Evolutionary conservation across 495 filamentous ascomycete genomes (phyloP).

Genomic region (Stereocaulon alpinum): DNA sequence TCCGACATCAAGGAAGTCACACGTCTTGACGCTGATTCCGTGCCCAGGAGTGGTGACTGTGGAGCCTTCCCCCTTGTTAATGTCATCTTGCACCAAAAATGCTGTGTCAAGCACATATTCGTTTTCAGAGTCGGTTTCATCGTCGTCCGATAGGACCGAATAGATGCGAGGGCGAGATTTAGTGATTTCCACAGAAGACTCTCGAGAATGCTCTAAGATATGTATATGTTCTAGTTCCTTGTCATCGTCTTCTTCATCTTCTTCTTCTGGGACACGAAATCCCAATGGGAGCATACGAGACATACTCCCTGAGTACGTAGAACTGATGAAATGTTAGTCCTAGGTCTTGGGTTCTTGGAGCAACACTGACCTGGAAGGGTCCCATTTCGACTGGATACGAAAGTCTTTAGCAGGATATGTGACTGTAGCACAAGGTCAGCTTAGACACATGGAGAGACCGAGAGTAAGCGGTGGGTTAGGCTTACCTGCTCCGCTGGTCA

Average conservation of each 20-base stretch:
- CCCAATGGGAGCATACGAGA: slow-evolving; percentile 15
- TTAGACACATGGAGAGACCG: not conserved
- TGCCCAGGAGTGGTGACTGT: slow-evolving; percentile 14
- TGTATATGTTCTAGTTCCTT: too few relatives aligned
- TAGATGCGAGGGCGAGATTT: slow-evolving; percentile 15
- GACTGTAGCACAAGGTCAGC: slow-evolving; percentile 2
- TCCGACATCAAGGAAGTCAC: not conserved
- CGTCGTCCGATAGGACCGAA: slow-evolving; percentile 21
- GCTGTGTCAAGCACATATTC: slow-evolving; percentile 18
- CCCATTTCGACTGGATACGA: slow-evolving; percentile 11
- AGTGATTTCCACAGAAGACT: slow-evolving; percentile 17
- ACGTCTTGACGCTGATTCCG: not conserved
- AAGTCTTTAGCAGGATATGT: slow-evolving; percentile 21
- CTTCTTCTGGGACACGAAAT: slow-evolving; percentile 35
- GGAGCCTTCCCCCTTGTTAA: not conserved
- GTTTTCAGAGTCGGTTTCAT: slow-evolving; percentile 15
- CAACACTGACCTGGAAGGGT: slow-evolving; percentile 10
- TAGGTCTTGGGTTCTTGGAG: not conserved
- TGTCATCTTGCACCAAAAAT: slow-evolving; percentile 10
- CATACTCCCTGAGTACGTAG: not conserved
- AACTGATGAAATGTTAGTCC: not conserved
- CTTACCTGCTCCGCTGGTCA: slow-evolving; percentile 41
- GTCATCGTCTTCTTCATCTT: slow-evolving; percentile 29
- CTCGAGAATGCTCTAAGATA: slow-evolving; percentile 16
- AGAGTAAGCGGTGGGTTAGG: slow-evolving; percentile 1